Base-by-base conservation (phyloP, 2,329 filamentous ascomycete genomes). In the Fusarium stilboides region DNA sequence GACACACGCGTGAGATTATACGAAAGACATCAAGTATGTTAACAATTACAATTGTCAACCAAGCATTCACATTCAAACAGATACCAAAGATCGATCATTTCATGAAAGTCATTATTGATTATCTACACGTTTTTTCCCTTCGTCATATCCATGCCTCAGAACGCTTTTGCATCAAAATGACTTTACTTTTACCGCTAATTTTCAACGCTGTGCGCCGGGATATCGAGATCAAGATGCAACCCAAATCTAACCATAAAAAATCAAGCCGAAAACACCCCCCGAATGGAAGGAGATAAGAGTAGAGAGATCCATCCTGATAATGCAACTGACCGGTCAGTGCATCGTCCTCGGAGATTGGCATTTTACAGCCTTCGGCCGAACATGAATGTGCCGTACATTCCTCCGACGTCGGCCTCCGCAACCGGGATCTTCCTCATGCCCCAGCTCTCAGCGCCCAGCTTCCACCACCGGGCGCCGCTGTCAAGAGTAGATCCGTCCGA, bases 341-440 rank as follows among this genome's bases (percentile, higher is more conserved):
- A 53, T 45, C 47, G 37, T 64, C 49, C 51, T 69, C 58, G 55
- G 70, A 61, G 49, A 39, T 62, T 56, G 56, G 45, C 57, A 81
- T 78, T 61, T 82, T 78, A 89, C 58, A 89, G 78, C 75, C 86
- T 85, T 70, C 86, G 81, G 74, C 86, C 86, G 80, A 89, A 89
- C 87, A 89, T 89, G 74, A 87, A 89, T 24, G 83, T 87, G 22
- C 96, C 96, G 77, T 98, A 98, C 76, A 97, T 97, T 66, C 94
- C 94, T 74, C 97, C 96, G 26, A 98, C 92, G 79, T 98, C 95
- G 54, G 94, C 93, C 75, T 90, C 89, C 26, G 92, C 94, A 71
- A 98, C 91, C n/a, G 95, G 97, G 42, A 98, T 87, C 82, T 98
- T 96, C 67, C 92, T 87, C 89, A 94, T 94, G 37, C 93, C 93